A percentile compares a stretch with the other conserved stretches of the same genome.
phyloP scores from a whole-genome alignment of 306 rosid species.

The Hippophae gyantsensis region DNA sequence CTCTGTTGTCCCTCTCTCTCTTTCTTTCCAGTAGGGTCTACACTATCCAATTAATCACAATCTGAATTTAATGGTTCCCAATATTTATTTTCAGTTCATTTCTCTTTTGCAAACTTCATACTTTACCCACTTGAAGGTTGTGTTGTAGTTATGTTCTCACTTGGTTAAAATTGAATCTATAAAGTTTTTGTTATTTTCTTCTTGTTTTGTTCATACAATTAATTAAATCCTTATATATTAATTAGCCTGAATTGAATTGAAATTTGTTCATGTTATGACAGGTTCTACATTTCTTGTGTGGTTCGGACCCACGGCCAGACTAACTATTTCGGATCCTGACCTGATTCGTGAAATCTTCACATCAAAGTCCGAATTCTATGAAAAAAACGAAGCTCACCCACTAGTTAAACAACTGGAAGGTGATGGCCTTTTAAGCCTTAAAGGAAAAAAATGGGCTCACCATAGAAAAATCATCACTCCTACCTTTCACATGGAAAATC shows the following conservation, averaged over 20 bases:
- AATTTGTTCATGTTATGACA: constrained; percentile 3
- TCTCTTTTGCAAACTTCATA: constrained; percentile 43
- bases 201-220: too few relatives aligned
- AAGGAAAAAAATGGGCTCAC: constrained; percentile 92
- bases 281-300: constrained; percentile 87
- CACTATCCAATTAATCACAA: constrained; percentile 34
- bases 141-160: constrained; percentile 15
- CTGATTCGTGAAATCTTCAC: constrained; percentile 78
- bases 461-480: constrained; percentile 80
- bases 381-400: constrained; percentile 91
- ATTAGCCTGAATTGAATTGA: too few relatives aligned
- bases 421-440: constrained; percentile 90
- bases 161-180: constrained; percentile 11
- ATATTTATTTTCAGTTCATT: constrained; percentile 40
- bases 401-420: constrained; percentile 94
- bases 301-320: constrained; percentile 86
- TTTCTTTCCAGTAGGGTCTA: constrained; percentile 47
- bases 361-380: constrained; percentile 73
- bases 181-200: background rate
- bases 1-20: constrained; percentile 15
- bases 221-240: too few relatives aligned
- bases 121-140: constrained; percentile 29
- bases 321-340: constrained; percentile 81
- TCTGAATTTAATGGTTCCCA: too few relatives aligned
- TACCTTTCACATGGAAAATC: constrained; percentile 88